Percentiles rank a stretch among this genome's conserved stretches.
phyloP scores from a whole-genome alignment of 2,329 filamentous ascomycete species.

The Tolypocladium amazonense region DNA sequence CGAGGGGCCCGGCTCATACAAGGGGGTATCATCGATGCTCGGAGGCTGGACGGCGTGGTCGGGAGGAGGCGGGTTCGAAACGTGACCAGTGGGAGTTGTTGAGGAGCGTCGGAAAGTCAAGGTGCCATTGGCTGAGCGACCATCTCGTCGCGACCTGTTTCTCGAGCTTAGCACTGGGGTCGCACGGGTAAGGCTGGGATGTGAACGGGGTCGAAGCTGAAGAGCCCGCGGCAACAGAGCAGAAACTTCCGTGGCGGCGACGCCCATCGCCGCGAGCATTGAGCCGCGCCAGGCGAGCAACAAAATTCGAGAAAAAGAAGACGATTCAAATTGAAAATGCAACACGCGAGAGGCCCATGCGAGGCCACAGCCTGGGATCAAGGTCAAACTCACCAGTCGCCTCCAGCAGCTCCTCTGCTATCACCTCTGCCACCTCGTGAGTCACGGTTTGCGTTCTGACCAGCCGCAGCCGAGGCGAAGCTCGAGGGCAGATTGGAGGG shows the following conservation, averaged over 20 bases:
- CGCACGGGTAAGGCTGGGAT: background rate
- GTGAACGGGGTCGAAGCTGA: background rate
- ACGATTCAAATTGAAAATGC: background rate
- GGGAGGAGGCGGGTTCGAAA: slow-evolving; percentile 23
- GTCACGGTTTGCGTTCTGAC: slow-evolving; percentile 56
- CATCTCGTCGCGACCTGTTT: slow-evolving; percentile 46
- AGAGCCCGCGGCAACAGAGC: background rate
- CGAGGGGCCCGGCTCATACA: slow-evolving; percentile 29
- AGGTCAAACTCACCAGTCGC: slow-evolving; percentile 56
- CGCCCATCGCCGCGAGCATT: background rate
- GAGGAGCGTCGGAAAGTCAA: slow-evolving; percentile 55
- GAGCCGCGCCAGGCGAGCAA: slow-evolving; percentile 5
- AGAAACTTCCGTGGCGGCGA: background rate
- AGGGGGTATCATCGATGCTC: slow-evolving; percentile 16
- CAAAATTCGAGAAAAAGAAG: background rate
- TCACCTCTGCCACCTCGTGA: slow-evolving; percentile 48
- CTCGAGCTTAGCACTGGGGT: background rate
- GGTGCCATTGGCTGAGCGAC: slow-evolving; percentile 49
- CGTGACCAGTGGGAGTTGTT: slow-evolving; percentile 40
- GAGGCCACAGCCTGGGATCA: background rate
- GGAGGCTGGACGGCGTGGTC: slow-evolving; percentile 30
- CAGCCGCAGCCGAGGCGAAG: slow-evolving; percentile 75
- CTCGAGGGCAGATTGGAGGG: slow-evolving; percentile 70
- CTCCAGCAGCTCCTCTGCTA: slow-evolving; percentile 44
- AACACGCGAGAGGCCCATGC: background rate